These are phyloP conservation scores for Mycena leptocephala DNA, from an alignment of 768 basidiomycete genomes.

Conservation along the genomic window DNA sequence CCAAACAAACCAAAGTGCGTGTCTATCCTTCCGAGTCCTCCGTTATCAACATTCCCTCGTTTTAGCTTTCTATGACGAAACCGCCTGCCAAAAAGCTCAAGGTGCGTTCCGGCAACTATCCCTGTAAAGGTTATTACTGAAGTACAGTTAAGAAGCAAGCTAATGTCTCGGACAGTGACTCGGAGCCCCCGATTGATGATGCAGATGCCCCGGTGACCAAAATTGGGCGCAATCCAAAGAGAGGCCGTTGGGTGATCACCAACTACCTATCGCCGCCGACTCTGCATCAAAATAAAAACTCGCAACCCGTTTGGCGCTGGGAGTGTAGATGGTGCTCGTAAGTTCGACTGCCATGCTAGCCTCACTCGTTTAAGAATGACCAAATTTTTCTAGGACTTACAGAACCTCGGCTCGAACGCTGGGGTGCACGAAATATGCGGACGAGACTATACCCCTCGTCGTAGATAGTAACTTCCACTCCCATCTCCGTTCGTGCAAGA, in stretches of 20 bases:
- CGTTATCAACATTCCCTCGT: neutral
- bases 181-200: neutral
- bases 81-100: neutral
- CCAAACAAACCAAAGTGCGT: neutral
- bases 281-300: neutral
- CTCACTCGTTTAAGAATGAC: neutral
- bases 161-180: neutral
- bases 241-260: neutral
- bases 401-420: neutral
- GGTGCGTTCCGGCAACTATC: neutral
- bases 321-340: conserved; percentile 14
- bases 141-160: neutral
- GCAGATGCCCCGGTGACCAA: neutral
- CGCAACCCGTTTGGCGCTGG: neutral
- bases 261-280: neutral
- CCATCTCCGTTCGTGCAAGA: neutral
- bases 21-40: neutral
- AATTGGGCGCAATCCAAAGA: neutral
- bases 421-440: neutral
- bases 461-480: conserved; percentile 15
- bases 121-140: no score
- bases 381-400: neutral
- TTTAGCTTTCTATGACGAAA: neutral
- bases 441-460: neutral
- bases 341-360: neutral